Evolutionary conservation across 108 stramenopile species (phyloP).

Genomic region (Cyclotella kingstonii): DNA sequence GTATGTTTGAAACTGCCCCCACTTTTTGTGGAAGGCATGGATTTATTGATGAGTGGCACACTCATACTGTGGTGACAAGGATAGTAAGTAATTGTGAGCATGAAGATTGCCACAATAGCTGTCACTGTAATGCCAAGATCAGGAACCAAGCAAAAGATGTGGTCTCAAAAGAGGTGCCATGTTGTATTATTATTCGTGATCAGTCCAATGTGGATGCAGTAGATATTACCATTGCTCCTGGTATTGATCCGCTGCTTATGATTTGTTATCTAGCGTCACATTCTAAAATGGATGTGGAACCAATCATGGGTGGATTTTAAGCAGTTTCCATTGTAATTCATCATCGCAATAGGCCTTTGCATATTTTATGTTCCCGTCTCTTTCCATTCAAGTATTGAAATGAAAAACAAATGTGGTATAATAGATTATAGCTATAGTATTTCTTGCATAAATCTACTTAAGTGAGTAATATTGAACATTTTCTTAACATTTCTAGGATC

Average conservation of each 20-base stretch:
- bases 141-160: too few species aligned
- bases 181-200: conserved; percentile 41
- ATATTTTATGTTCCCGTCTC: too few species aligned
- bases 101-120: conserved; percentile 1
- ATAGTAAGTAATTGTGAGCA: background rate
- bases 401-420: too few species aligned
- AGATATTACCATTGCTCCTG: conserved; percentile 47
- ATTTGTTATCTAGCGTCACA: conserved; percentile 44
- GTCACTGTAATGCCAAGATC: too few species aligned
- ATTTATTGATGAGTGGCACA: conserved; percentile 25
- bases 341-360: too few species aligned
- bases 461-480: too few species aligned
- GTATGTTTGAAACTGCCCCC: conserved; percentile 19
- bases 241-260: conserved; percentile 44
- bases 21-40: conserved; percentile 27
- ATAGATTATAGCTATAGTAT: too few species aligned
- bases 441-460: too few species aligned
- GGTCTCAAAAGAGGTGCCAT: conserved; percentile 17
- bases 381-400: too few species aligned
- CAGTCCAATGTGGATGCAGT: conserved; percentile 23
- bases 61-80: conserved; percentile 39
- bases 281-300: conserved; percentile 47
- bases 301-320: conserved; percentile 35
- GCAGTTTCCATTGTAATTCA: background rate
- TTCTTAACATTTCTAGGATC: too few species aligned